Evolutionary conservation across 148 eudicot species (phyloP), one percentile per base, ranked within the genome.

Genomic region (Chenopodium formosanum): DNA sequence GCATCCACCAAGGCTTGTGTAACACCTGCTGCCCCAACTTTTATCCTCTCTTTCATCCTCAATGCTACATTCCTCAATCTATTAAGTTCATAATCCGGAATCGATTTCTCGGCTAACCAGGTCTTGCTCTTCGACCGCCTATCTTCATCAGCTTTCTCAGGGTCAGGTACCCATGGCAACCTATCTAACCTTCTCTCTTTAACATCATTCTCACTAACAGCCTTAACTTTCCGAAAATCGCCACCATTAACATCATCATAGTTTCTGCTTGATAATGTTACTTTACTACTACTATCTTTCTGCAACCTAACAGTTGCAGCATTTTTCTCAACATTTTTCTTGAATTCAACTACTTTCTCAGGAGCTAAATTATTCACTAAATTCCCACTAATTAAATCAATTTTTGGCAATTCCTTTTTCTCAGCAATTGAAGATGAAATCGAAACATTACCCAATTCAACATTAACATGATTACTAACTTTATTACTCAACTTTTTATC

Each of bases 41-140:
- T 92, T 2, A 89, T 82, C 86, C 98, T 90, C 86, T 96, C 98
- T 52, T 89, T 86, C 97, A 94, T 96, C 84, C 97, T 91, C 90
- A 91, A 85, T 37, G 99, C 91, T 72, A 90, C 86, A 82, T 92
- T 96, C 91, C 94, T 94, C 12, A 96, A 86, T 89, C 99, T 94
- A 86, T 84, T 92, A 80, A 96, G 47, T 68, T 94, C 97, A 62
- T 80, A 79, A 68, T 91, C 98, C 2, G 97, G 99, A 47, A 96
- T 86, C 78, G 82, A 60, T 84, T 82, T 88, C 88, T 96, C 98
- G 0, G 95, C 95, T 79, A 89, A 48, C 37, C 79, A 85, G 13
- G 92, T 85, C 58, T 91, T 91, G 47, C 90, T 87, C 70, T 79
- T 86, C 77, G 75, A 84, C 52, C 27, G 74, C 32, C 80, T 79